Conservation (phyloP, 208 protist genomes). For the Trypanosoma conorhini region DNA sequence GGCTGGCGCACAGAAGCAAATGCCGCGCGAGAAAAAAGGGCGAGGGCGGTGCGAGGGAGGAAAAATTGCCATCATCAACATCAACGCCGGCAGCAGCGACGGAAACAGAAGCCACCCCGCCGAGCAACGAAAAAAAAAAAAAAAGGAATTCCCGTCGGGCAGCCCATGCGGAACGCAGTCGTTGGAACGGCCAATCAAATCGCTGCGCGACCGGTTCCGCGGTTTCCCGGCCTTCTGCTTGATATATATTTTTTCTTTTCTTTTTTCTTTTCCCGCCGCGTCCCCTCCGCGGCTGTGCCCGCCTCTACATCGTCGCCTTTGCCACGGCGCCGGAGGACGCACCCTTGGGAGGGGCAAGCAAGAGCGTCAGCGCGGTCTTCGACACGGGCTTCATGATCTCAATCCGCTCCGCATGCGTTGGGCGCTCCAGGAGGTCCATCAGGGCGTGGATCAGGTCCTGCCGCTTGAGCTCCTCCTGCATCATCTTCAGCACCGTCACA, state of each 20-base stretch:
- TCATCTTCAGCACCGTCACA: constrained; percentile 12
- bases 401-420: constrained; percentile 9
- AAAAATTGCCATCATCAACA: too few relatives aligned
- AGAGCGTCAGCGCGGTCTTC: constrained; percentile 1
- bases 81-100: neutral
- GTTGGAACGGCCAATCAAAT: too few relatives aligned
- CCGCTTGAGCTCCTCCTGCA: constrained; percentile 21
- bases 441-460: constrained; percentile 21
- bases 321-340: neutral
- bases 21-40: too few relatives aligned
- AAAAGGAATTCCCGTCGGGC: too few relatives aligned
- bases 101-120: too few relatives aligned
- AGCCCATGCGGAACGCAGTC: too few relatives aligned
- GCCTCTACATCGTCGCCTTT: neutral
- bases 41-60: too few relatives aligned
- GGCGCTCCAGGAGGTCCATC: constrained; percentile 24
- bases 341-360: neutral
- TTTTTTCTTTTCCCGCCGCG: neutral
- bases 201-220: too few relatives aligned
- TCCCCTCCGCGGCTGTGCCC: too few relatives aligned
- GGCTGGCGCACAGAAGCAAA: too few relatives aligned
- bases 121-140: too few relatives aligned
- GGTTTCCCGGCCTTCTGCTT: neutral
- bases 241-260: neutral
- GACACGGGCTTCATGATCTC: neutral